A percentile compares a stretch with the other conserved stretches of the same genome.
phyloP scores from a whole-genome alignment of 2,329 filamentous ascomycete genomes.

The Chrysoporthe cubensis region DNA sequence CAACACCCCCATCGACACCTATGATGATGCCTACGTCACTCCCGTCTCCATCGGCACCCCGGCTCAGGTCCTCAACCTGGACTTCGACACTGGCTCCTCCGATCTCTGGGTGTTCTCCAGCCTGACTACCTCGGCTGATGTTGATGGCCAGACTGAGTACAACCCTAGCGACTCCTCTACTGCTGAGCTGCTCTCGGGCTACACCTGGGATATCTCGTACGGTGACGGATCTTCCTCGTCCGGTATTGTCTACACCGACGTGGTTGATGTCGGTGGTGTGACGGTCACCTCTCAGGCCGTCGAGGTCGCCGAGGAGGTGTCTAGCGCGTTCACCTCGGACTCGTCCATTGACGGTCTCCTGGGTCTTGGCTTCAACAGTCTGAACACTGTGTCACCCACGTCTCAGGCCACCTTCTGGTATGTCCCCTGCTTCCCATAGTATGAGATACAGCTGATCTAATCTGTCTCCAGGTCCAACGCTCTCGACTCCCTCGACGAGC shows the following conservation, averaged over 20 bases:
- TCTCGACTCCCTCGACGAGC: conserved; percentile 35
- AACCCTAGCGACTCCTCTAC: conserved; percentile 48
- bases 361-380: conserved; percentile 62
- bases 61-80: conserved; percentile 59
- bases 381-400: conserved; percentile 62
- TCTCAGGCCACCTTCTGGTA: conserved; percentile 51
- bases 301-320: conserved; percentile 63
- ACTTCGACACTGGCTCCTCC: conserved; percentile 70
- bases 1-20: conserved; percentile 22
- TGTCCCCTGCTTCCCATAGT: conserved; percentile 31
- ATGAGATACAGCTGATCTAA: not conserved
- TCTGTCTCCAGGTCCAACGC: conserved; percentile 39
- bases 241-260: conserved; percentile 67
- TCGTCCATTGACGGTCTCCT: conserved; percentile 48
- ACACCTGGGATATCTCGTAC: conserved; percentile 63
- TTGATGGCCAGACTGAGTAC: conserved; percentile 60
- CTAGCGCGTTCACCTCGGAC: conserved; percentile 43
- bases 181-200: conserved; percentile 45
- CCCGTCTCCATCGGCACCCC: conserved; percentile 63
- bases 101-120: conserved; percentile 73
- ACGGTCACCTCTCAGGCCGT: conserved; percentile 65
- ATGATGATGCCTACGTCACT: conserved; percentile 47
- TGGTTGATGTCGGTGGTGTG: conserved; percentile 62
- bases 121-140: conserved; percentile 51
- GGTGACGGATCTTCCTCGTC: conserved; percentile 65